Percentiles rank a stretch among this genome's conserved stretches.
Conservation (phyloP, 352 stramenopile genomes). For the Phytophthora pisi region DNA sequence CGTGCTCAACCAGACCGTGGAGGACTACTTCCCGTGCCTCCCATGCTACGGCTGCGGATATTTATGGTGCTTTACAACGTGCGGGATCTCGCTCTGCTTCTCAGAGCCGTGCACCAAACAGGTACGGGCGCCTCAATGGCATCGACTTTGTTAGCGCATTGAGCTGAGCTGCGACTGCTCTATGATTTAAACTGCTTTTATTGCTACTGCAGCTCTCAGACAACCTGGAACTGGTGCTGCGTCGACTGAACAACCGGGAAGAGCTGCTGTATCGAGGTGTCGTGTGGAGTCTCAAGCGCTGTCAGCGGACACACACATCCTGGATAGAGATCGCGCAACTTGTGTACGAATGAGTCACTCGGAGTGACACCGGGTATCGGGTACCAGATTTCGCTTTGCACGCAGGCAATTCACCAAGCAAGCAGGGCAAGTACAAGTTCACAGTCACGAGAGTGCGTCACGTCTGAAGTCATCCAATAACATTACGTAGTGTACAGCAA, state of each 20-base stretch:
- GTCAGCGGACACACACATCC: slow-evolving; percentile 49
- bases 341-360: slow-evolving; percentile 49
- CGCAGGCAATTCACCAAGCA: slow-evolving; percentile 8
- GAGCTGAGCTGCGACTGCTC: neutral
- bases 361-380: neutral
- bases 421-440: slow-evolving; percentile 5
- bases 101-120: slow-evolving; percentile 72
- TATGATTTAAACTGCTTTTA: neutral
- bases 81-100: slow-evolving; percentile 64
- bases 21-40: slow-evolving; percentile 76
- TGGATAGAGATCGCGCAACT: slow-evolving; percentile 82
- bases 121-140: slow-evolving; percentile 28
- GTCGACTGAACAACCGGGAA: slow-evolving; percentile 69
- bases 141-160: neutral
- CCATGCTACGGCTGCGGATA: slow-evolving; percentile 77
- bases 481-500: slow-evolving; percentile 43
- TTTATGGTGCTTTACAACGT: slow-evolving; percentile 66
- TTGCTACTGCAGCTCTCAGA: slow-evolving; percentile 49
- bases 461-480: slow-evolving; percentile 32
- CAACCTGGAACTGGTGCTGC: slow-evolving; percentile 67
- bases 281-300: slow-evolving; percentile 61
- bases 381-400: slow-evolving; percentile 16
- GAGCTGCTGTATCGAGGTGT: slow-evolving; percentile 75
- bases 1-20: slow-evolving; percentile 74
- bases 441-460: slow-evolving; percentile 15